Conservation (phyloP, 164 flowering plant species). For the Santalum album region DNA sequence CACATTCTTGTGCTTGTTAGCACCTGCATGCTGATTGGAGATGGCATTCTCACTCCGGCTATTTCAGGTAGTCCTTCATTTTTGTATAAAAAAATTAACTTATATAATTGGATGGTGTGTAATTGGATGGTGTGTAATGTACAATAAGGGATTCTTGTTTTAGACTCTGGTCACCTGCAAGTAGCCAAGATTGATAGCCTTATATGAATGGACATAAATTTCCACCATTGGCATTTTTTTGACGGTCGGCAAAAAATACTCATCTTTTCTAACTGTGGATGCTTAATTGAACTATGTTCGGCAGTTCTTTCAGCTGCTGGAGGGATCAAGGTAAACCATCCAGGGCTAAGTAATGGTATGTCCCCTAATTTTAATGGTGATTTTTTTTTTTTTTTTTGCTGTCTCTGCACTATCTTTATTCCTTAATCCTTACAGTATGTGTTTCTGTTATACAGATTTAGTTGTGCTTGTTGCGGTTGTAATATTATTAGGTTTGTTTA, state of each 20-base stretch:
- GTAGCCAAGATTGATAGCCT: not conserved
- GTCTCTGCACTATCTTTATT: too few relatives aligned
- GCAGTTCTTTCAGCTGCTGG: constrained; percentile 53
- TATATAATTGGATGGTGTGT: too few relatives aligned
- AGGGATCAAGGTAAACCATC: constrained; percentile 25
- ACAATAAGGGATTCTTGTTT: too few relatives aligned
- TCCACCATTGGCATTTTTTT: constrained; percentile 3
- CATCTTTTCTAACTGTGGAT: too few relatives aligned
- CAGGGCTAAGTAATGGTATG: constrained; percentile 15
- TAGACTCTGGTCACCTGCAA: not conserved
- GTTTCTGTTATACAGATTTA: constrained; percentile 9
- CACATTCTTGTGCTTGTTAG: constrained; percentile 56
- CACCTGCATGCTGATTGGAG: constrained; percentile 54
- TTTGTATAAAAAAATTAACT: not conserved
- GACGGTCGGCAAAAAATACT: too few relatives aligned
- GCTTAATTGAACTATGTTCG: too few relatives aligned
- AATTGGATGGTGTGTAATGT: too few relatives aligned
- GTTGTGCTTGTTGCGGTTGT: constrained; percentile 37
- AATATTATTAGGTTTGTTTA: constrained; percentile 35
- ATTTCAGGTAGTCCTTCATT: constrained; percentile 37
- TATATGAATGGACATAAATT: too few relatives aligned
- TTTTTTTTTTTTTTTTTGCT: too few relatives aligned
- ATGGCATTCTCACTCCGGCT: constrained; percentile 65
- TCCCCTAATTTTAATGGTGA: not conserved
- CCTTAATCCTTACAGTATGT: too few relatives aligned